Percentiles rank a stretch among this genome's conserved stretches.
These are phyloP conservation scores for Wickerhamiella slavikovae DNA, from an alignment of 805 yeast species.

Conservation along the genomic window DNA sequence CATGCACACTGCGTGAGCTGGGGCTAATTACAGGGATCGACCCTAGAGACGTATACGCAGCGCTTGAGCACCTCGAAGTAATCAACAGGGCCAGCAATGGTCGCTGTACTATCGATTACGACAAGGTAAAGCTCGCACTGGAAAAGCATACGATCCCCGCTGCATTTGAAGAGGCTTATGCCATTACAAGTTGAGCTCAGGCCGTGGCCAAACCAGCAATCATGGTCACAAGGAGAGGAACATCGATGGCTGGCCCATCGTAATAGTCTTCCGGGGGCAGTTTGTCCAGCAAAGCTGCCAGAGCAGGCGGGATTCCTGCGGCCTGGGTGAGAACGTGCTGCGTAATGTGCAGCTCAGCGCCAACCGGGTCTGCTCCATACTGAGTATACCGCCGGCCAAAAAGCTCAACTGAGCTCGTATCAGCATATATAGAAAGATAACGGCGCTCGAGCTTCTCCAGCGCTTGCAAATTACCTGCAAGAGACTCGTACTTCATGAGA, in stretches of 20 bases:
- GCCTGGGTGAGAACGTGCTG: background rate
- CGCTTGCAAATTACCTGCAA: constrained; percentile 48
- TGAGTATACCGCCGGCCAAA: constrained; percentile 13
- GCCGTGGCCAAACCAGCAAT: constrained; percentile 6
- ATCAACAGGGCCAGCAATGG: background rate
- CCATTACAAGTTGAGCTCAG: background rate
- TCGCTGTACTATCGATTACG: background rate
- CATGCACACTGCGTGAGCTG: constrained; percentile 12
- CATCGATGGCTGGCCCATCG: constrained; percentile 10
- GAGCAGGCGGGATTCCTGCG: background rate
- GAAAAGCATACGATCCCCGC: background rate
- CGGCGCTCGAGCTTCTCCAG: constrained; percentile 46
- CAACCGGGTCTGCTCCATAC: constrained; percentile 4
- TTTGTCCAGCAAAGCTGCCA: constrained; percentile 4
- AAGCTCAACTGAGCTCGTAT: constrained; percentile 24
- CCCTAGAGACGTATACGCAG: constrained; percentile 16
- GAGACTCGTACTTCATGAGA: constrained; percentile 48
- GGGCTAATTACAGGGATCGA: constrained; percentile 17
- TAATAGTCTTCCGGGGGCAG: constrained; percentile 9
- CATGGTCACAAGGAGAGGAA: no score
- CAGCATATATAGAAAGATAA: constrained; percentile 44
- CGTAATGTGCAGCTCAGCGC: constrained; percentile 3
- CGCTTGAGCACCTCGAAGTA: constrained; percentile 16
- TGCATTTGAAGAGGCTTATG: constrained; percentile 1
- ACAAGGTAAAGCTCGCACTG: background rate